Evolutionary conservation across 1,284 basidiomycete species (phyloP).

Genomic region (Anthracocystis panici-leucophaei): DNA sequence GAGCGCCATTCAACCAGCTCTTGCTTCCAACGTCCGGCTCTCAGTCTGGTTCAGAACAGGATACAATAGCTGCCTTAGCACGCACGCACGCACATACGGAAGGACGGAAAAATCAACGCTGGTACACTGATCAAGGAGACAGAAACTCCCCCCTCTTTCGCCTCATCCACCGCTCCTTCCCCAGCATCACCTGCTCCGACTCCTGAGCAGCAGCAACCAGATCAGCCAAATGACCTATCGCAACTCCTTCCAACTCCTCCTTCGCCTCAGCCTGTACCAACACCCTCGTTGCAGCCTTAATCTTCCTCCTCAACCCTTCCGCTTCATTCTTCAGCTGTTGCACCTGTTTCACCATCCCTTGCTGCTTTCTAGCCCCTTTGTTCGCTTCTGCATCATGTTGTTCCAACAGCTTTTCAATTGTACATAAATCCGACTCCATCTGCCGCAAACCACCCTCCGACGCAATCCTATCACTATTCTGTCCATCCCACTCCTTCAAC

Average conservation of each 20-base stretch:
- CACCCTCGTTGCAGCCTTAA: constrained; percentile 17
- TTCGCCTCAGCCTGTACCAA: constrained; percentile 6
- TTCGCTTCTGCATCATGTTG: not conserved
- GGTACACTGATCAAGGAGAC: constrained; percentile 17
- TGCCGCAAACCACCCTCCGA: constrained; percentile 24
- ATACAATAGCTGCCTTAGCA: not conserved
- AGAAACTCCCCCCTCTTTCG: constrained; percentile 28
- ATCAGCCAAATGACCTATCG: constrained; percentile 27
- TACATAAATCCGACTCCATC: constrained; percentile 29
- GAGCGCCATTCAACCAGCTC: not conserved
- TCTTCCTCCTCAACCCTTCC: constrained; percentile 22
- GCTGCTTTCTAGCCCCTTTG: not conserved
- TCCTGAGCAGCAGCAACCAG: constrained; percentile 38
- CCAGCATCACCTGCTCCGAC: constrained; percentile 27
- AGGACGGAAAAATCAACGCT: no score
- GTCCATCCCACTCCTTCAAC: constrained; percentile 44
- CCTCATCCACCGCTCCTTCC: constrained; percentile 34
- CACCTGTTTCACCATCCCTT: constrained; percentile 17
- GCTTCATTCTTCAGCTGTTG: constrained; percentile 23
- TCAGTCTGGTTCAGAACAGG: not conserved
- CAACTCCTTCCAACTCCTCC: constrained; percentile 16
- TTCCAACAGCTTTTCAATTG: constrained; percentile 20
- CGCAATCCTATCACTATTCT: constrained; percentile 33
- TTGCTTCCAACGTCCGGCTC: not conserved
- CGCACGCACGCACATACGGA: not conserved